A percentile compares a stretch with the other conserved stretches of the same genome.
Conservation (phyloP, 2,329 filamentous ascomycete species). For the Catunica adiposa region DNA sequence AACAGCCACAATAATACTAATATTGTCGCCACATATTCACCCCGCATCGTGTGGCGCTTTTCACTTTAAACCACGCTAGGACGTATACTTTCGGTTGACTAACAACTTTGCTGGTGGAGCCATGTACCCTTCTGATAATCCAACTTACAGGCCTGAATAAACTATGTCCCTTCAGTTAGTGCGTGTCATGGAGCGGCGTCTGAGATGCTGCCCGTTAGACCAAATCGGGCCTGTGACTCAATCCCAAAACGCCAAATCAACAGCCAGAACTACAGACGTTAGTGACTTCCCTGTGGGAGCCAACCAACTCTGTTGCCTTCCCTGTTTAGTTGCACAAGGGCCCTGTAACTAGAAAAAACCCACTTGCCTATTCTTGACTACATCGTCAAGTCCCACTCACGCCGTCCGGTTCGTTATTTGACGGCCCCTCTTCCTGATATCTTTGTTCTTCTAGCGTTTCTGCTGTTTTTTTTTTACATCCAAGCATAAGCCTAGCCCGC, state of each 20-base stretch:
- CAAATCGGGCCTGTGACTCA: conserved; percentile 9
- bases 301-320: background rate
- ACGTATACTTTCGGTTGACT: conserved; percentile 1
- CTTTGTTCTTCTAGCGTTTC: background rate
- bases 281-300: too few relatives aligned
- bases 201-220: background rate
- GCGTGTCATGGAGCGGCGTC: too few relatives aligned
- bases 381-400: conserved; percentile 1
- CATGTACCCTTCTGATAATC: conserved; percentile 4
- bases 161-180: too few relatives aligned
- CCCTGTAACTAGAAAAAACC: conserved; percentile 1
- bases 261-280: too few relatives aligned
- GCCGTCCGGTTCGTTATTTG: background rate
- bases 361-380: background rate
- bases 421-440: conserved; percentile 3
- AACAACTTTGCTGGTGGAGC: background rate
- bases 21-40: conserved; percentile 4
- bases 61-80: background rate
- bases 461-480: background rate
- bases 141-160: background rate
- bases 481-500: conserved; percentile 18
- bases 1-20: background rate
- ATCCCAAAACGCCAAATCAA: background rate
- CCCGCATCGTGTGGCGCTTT: conserved; percentile 14
- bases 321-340: background rate